phyloP scores from a whole-genome alignment of 305 asterid species.

The Fraxinus baroniana region DNA sequence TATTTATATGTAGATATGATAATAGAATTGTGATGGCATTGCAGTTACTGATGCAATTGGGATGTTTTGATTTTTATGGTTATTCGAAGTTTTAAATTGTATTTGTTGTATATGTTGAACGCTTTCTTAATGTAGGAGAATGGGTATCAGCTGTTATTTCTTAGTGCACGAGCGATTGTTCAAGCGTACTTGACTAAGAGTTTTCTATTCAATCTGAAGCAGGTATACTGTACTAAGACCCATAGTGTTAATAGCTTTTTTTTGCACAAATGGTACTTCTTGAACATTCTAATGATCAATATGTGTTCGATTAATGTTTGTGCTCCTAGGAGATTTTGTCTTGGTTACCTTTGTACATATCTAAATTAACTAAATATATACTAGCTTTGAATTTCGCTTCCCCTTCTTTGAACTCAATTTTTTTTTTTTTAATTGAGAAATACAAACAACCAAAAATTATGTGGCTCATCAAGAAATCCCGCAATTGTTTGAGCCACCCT shows the following conservation, averaged over 20 bases:
- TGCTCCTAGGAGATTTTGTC: neutral
- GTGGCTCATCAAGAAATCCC: neutral
- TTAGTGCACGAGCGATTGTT: constrained; percentile 93
- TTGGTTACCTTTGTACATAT: neutral
- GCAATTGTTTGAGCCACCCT: neutral
- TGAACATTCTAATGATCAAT: constrained; percentile 6
- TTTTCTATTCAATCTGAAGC: constrained; percentile 76
- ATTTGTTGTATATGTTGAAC: neutral
- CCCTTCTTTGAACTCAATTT: neutral
- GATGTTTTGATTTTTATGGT: neutral
- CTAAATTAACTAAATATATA: neutral
- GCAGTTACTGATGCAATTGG: neutral
- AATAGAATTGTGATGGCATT: neutral
- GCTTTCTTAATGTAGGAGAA: constrained; percentile 56
- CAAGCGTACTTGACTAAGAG: constrained; percentile 88
- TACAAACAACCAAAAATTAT: neutral
- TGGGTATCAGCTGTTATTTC: constrained; percentile 86
- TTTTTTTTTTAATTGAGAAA: neutral
- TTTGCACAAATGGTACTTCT: neutral
- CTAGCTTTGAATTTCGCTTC: neutral
- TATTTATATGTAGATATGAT: neutral
- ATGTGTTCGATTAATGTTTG: neutral
- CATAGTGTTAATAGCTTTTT: constrained; percentile 8
- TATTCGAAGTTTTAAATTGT: neutral
- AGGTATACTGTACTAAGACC: constrained; percentile 44